Percentiles rank a stretch among this genome's conserved stretches.
These are phyloP conservation scores for Cystobasidium sp. DNA, from an alignment of 1,284 basidiomycete species.

Conservation along the genomic window DNA sequence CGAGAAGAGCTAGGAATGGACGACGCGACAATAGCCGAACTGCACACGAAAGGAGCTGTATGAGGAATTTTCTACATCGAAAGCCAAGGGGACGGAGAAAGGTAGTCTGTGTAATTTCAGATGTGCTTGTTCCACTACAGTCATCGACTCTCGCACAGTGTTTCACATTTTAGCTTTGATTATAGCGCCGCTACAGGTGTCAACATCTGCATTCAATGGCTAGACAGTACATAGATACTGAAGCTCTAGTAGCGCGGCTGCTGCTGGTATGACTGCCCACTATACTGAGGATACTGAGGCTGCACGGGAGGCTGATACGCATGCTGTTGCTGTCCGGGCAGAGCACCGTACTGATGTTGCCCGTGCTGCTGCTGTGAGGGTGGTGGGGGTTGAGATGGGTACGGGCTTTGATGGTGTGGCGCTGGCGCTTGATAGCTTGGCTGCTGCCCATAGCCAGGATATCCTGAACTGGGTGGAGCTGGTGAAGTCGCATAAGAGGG, in stretches of 20 bases:
- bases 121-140: slow-evolving; percentile 1
- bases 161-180: too few species aligned
- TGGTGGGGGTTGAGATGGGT: not conserved
- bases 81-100: too few species aligned
- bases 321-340: slow-evolving; percentile 47
- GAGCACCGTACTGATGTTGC: slow-evolving; percentile 36
- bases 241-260: slow-evolving; percentile 24
- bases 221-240: not conserved
- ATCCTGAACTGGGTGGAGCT: slow-evolving; percentile 33
- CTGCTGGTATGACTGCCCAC: slow-evolving; percentile 15
- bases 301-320: slow-evolving; percentile 3
- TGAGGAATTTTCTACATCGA: too few species aligned
- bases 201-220: too few species aligned
- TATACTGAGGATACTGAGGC: slow-evolving; percentile 26
- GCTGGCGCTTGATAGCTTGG: slow-evolving; percentile 23
- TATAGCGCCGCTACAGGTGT: too few species aligned
- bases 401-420: not conserved
- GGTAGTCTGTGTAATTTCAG: not conserved
- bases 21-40: slow-evolving; percentile 26
- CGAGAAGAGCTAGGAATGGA: slow-evolving; percentile 58
- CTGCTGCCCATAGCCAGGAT: slow-evolving; percentile 45
- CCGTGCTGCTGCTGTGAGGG: not conserved
- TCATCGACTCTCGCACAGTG: not conserved
- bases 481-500: slow-evolving; percentile 22
- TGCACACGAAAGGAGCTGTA: slow-evolving; percentile 34